Base-by-base conservation (phyloP, 345 rosid species). In the Sonneratia caseolaris region DNA sequence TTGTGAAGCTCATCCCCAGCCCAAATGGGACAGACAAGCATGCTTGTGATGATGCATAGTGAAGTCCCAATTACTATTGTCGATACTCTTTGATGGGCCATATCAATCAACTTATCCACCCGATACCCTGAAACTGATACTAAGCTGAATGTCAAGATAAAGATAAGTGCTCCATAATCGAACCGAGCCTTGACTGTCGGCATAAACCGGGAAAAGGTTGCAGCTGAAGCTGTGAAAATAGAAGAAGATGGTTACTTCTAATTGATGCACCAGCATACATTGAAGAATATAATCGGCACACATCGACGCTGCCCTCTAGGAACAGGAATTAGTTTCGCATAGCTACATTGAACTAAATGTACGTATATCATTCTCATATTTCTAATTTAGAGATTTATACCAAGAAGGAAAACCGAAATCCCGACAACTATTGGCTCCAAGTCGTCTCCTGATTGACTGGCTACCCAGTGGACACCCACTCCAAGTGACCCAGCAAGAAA, bases 61-160 rank as follows among this genome's bases (percentile, higher is more conserved):
- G 92, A 78, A 51, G 85, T 76, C 61, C 97, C 94, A n/a, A 86
- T 81, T 3, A 79, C 86, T 38, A 90, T 77, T 16, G 96, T 87
- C 36, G 91, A 83, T 38, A 83, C 38, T 80, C 97, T 90, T 62
- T 82, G 75, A n/a, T 76, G 80, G 69, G 94, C 96, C 75, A 92
- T 0, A 11, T 78, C 89, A 36, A 85, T 42, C 49, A 92, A 74
- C 69, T 82, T 77, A 7, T 86, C 90, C 64, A 82, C 87, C 1
- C 91, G 77, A 68, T 87, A 90, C 3, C 94, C 89, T 0, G 92
- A 87, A 45, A 90, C 86, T 12, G 92, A 81, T 27, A 90, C 85
- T 12, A 90, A 79, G 76, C 91, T 90, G 78, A 88, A 92, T 68
- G 97, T 90, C 38, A 92, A 89, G 74, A 92, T 86, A 76, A 90